phyloP scores from a whole-genome alignment of 1,284 basidiomycete species.

The Wolfiporia cocos region DNA sequence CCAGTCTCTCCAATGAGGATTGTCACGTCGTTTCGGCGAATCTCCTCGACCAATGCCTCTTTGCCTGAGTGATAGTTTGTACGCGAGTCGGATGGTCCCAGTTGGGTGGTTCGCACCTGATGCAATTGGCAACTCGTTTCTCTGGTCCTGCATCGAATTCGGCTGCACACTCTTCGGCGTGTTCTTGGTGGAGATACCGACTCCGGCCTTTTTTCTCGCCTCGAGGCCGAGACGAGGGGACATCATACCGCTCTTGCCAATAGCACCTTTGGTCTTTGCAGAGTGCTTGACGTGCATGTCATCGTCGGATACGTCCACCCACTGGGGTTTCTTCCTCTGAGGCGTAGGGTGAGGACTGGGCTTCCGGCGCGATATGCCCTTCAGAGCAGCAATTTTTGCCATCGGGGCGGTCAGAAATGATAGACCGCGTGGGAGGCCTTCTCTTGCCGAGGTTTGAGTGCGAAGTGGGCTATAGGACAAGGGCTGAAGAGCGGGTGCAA shows the following conservation, averaged over 20 bases:
- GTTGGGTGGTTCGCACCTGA: conserved; percentile 41
- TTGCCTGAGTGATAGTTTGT: conserved; percentile 44
- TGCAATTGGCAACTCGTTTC: conserved; percentile 73
- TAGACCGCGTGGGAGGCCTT: too few relatives aligned
- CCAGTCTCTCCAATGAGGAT: conserved; percentile 96
- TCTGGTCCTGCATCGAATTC: conserved; percentile 46
- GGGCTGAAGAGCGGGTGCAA: too few relatives aligned
- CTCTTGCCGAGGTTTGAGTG: too few relatives aligned
- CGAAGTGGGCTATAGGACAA: too few relatives aligned
- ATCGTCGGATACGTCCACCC: conserved; percentile 25
- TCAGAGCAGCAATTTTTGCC: conserved; percentile 16
- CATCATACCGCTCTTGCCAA: too few relatives aligned
- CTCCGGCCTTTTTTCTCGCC: conserved; percentile 15
- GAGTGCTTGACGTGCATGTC: conserved; percentile 19
- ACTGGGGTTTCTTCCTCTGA: conserved; percentile 19
- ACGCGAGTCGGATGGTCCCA: neutral
- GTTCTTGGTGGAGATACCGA: conserved; percentile 3
- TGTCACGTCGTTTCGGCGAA: conserved; percentile 79
- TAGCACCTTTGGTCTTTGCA: conserved; percentile 5
- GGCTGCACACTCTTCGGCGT: conserved; percentile 7
- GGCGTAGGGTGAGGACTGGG: conserved; percentile 5
- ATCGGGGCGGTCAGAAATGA: too few relatives aligned
- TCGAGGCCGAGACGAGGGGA: too few relatives aligned
- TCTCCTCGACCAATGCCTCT: conserved; percentile 69
- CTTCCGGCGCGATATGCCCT: conserved; percentile 14